phyloP scores from a whole-genome alignment of 441 rosid species.

The Breynia disticha region DNA sequence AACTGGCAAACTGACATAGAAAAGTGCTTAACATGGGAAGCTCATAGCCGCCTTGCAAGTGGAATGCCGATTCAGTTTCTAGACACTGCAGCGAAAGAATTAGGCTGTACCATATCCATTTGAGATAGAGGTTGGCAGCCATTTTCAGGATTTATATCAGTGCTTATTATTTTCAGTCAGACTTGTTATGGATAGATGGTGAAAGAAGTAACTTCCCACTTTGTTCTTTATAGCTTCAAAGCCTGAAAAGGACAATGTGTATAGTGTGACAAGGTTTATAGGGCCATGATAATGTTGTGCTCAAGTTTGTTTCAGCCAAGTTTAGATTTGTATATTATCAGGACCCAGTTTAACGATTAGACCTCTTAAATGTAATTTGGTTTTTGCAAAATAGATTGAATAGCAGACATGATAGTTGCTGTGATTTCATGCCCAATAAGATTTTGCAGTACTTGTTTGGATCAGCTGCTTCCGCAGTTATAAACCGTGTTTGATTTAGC shows the following conservation, averaged over 20 bases:
- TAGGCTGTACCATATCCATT: slow-evolving; percentile 61
- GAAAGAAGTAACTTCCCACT: background rate
- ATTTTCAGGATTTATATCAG: slow-evolving; percentile 16
- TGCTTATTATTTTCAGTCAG: slow-evolving; percentile 10
- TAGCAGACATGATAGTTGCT: too few relatives aligned
- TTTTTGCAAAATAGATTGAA: too few relatives aligned
- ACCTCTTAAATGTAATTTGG: background rate
- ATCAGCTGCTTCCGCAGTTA: too few relatives aligned
- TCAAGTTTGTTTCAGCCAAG: slow-evolving; percentile 1
- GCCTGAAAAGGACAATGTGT: slow-evolving; percentile 14
- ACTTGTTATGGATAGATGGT: slow-evolving; percentile 7
- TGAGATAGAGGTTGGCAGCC: slow-evolving; percentile 25
- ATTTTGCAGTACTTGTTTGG: too few relatives aligned
- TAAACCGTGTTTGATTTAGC: too few relatives aligned
- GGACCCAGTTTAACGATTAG: slow-evolving; percentile 1
- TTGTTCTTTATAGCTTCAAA: slow-evolving; percentile 4
- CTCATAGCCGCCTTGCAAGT: slow-evolving; percentile 61
- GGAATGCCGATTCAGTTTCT: slow-evolving; percentile 68
- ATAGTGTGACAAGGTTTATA: slow-evolving; percentile 15
- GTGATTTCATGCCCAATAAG: too few relatives aligned
- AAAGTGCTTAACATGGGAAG: slow-evolving; percentile 93
- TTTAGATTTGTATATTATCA: slow-evolving; percentile 11
- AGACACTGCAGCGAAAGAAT: slow-evolving; percentile 63
- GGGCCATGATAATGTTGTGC: slow-evolving; percentile 14
- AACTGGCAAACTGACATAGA: slow-evolving; percentile 82